Evolutionary conservation across 371 early-diverging fungal species (phyloP).

Genomic region (Hamiltosporidium tvaerminnensis): DNA sequence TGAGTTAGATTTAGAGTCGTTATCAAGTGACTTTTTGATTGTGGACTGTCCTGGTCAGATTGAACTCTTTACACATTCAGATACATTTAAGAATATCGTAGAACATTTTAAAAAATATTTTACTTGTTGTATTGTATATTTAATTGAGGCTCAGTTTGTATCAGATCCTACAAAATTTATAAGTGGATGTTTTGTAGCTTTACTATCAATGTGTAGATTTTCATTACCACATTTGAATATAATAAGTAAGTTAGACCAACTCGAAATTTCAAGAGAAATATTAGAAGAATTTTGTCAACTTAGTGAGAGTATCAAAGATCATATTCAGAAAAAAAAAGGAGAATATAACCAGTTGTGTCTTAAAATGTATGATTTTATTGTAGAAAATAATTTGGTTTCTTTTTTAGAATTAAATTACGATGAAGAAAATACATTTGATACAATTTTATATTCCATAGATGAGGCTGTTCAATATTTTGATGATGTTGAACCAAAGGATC

Average conservation of each 20-base stretch:
- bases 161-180: slow-evolving; percentile 20
- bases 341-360: slow-evolving; percentile 2
- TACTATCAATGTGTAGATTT: slow-evolving; percentile 26
- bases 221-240: slow-evolving; percentile 18
- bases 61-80: slow-evolving; percentile 51
- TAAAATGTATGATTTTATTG: slow-evolving; percentile 11
- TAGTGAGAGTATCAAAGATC: not conserved
- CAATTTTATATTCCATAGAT: slow-evolving; percentile 21
- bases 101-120: slow-evolving; percentile 24
- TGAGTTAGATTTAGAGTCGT: slow-evolving; percentile 25
- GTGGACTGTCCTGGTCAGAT: slow-evolving; percentile 55
- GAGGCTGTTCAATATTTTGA: slow-evolving; percentile 27
- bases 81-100: slow-evolving; percentile 14
- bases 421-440: slow-evolving; percentile 25
- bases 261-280: not conserved
- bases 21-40: slow-evolving; percentile 27
- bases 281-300: not conserved
- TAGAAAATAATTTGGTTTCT: slow-evolving; percentile 17
- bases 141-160: slow-evolving; percentile 33
- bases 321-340: not conserved
- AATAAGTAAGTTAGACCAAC: slow-evolving; percentile 30
- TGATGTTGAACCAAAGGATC: slow-evolving; percentile 28
- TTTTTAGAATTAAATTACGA: slow-evolving; percentile 22
- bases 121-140: slow-evolving; percentile 18
- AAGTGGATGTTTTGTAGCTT: slow-evolving; percentile 15